Percentiles rank a stretch among this genome's conserved stretches.
These are phyloP conservation scores for Catenaria anguillulae DNA, from an alignment of 371 early-diverging fungal species.

Conservation along the genomic window DNA sequence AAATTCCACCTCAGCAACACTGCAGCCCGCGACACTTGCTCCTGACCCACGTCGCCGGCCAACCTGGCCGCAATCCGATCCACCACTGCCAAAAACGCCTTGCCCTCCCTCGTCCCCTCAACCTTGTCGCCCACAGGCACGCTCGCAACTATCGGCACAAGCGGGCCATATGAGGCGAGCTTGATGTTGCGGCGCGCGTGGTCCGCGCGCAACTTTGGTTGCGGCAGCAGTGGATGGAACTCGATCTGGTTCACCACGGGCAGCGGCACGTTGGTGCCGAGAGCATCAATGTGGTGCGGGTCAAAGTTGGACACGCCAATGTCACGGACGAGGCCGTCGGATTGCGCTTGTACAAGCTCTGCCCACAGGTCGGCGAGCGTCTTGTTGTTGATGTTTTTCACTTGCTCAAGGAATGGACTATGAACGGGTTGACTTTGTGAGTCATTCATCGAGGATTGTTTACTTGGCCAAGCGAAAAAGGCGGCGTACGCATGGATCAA, in stretches of 20 bases:
- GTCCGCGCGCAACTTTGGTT: conserved; percentile 31
- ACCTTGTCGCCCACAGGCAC: not conserved
- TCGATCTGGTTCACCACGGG: conserved; percentile 48
- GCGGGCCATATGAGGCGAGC: not conserved
- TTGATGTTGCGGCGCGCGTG: conserved; percentile 13
- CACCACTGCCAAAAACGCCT: not conserved
- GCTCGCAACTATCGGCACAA: not conserved
- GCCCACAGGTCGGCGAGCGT: conserved; percentile 22
- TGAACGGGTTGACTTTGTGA: no score
- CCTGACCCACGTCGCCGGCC: not conserved
- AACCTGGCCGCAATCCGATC: not conserved
- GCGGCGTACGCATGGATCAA: conserved; percentile 33
- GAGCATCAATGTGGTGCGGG: conserved; percentile 16
- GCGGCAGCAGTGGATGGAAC: conserved; percentile 49
- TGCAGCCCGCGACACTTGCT: not conserved
- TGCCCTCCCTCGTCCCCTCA: not conserved
- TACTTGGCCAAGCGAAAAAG: conserved; percentile 30
- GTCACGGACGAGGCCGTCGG: conserved; percentile 20
- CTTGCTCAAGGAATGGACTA: conserved; percentile 19
- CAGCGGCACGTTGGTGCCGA: conserved; percentile 22
- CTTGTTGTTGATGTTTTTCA: conserved; percentile 11
- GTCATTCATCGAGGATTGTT: conserved; percentile 20
- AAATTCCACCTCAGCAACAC: not conserved
- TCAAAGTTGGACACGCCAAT: conserved; percentile 45
- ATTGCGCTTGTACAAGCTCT: conserved; percentile 25